Evolutionary conservation across 139 green algal genomes (phyloP).

Genomic region (Coccomyxa sp.): DNA sequence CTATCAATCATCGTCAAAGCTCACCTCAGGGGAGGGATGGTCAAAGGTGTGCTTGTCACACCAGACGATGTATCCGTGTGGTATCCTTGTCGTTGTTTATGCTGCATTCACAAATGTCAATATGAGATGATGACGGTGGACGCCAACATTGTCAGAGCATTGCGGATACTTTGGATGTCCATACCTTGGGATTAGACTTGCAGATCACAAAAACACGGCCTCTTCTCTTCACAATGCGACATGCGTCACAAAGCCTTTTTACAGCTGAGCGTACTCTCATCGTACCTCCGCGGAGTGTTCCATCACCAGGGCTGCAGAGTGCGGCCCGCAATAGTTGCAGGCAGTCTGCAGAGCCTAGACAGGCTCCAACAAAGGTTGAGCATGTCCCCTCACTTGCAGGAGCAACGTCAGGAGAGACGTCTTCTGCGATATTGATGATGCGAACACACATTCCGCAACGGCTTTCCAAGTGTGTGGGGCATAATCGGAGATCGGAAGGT

Average conservation of each 20-base stretch:
- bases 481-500: too few relatives aligned
- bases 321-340: too few relatives aligned
- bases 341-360: too few relatives aligned
- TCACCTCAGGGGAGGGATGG: not conserved
- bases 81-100: conserved; percentile 49
- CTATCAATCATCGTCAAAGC: not conserved
- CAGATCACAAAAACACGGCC: conserved; percentile 60
- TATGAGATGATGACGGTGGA: not conserved
- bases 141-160: not conserved
- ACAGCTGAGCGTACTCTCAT: conserved; percentile 61
- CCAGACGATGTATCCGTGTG: conserved; percentile 16
- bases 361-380: too few relatives aligned
- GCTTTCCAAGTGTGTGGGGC: too few relatives aligned
- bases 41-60: not conserved
- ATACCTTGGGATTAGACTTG: conserved; percentile 47
- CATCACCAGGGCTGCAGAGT: too few relatives aligned
- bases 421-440: too few relatives aligned
- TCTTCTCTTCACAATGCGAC: conserved; percentile 49
- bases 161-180: not conserved
- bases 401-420: too few relatives aligned
- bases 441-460: too few relatives aligned
- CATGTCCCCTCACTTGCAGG: too few relatives aligned
- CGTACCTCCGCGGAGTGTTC: too few relatives aligned
- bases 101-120: conserved; percentile 19
- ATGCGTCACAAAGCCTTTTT: conserved; percentile 55